Percentiles rank a stretch among this genome's conserved stretches.
phyloP scores from a whole-genome alignment of 805 yeast species.

The Komagataella mondaviorum region DNA sequence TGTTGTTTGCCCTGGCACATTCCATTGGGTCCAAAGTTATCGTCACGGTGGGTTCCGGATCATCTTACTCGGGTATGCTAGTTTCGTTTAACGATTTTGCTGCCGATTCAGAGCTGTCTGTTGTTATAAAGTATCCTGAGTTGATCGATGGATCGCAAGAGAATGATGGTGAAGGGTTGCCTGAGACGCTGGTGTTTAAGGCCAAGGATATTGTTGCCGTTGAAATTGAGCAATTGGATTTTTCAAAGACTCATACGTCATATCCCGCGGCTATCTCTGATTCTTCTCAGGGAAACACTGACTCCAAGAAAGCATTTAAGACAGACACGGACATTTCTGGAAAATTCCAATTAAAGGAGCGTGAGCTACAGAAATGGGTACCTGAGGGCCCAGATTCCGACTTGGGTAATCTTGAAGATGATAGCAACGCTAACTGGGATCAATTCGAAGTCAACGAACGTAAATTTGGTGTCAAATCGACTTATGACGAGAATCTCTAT shows the following conservation, averaged over 20 bases:
- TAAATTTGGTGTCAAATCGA: slow-evolving; percentile 78
- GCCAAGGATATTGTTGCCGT: slow-evolving; percentile 39
- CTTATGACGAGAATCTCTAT: slow-evolving; percentile 75
- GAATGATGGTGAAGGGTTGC: slow-evolving; percentile 24
- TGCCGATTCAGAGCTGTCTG: slow-evolving; percentile 25
- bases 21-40: slow-evolving; percentile 45
- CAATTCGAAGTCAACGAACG: slow-evolving; percentile 87
- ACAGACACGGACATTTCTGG: slow-evolving; percentile 82
- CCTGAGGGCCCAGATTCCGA: slow-evolving; percentile 38
- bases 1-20: slow-evolving; percentile 38
- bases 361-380: slow-evolving; percentile 76
- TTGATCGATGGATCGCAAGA: slow-evolving; percentile 13
- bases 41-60: slow-evolving; percentile 52
- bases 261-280: slow-evolving; percentile 6
- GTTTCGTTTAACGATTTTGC: slow-evolving; percentile 28
- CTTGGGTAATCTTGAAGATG: slow-evolving; percentile 23
- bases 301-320: slow-evolving; percentile 30
- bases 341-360: slow-evolving; percentile 30
- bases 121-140: slow-evolving; percentile 41
- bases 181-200: slow-evolving; percentile 29
- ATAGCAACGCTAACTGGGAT: slow-evolving; percentile 48
- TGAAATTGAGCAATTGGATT: slow-evolving; percentile 26
- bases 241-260: slow-evolving; percentile 7
- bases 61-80: slow-evolving; percentile 44
- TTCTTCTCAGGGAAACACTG: background rate